Evolutionary conservation across 179 eudicot species (phyloP).

Genomic region (Spergularia azorica): DNA sequence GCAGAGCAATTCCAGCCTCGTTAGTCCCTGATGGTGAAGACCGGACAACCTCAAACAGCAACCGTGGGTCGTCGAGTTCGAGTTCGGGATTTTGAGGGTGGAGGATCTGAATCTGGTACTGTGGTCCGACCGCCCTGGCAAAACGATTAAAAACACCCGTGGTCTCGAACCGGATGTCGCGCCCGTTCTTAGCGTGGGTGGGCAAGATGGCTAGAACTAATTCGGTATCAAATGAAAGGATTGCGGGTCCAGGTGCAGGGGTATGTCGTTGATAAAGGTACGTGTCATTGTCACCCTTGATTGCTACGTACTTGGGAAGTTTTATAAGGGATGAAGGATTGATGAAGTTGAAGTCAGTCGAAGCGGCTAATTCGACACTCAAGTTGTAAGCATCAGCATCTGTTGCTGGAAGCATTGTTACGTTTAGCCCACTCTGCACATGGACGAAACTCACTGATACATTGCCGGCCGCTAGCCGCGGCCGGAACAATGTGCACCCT

Average conservation of each 20-base stretch:
- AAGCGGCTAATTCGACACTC: background rate
- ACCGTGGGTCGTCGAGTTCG: no score
- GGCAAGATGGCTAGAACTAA: no score
- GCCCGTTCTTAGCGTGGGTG: no score
- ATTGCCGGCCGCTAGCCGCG: background rate
- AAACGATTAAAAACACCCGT: no score
- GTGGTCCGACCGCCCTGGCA: no score
- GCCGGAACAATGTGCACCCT: slow-evolving; percentile 1
- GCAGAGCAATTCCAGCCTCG: no score
- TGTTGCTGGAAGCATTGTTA: slow-evolving; percentile 1
- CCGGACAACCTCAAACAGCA: no score
- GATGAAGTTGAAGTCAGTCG: slow-evolving; percentile 3
- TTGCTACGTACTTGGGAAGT: slow-evolving; percentile 5
- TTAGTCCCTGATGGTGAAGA: no score
- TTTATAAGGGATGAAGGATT: background rate
- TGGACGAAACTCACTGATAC: background rate
- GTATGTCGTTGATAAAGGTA: background rate
- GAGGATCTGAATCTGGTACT: no score
- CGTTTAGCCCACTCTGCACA: slow-evolving; percentile 7
- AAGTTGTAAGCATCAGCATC: slow-evolving; percentile 2
- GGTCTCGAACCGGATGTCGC: no score
- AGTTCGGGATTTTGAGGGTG: no score
- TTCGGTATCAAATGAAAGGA: no score
- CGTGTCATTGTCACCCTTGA: background rate
- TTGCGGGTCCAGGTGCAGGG: background rate